Evolutionary conservation across 495 filamentous ascomycete species (phyloP), one percentile per base, ranked within the genome.

Genomic region (Penicillium mononematosum): DNA sequence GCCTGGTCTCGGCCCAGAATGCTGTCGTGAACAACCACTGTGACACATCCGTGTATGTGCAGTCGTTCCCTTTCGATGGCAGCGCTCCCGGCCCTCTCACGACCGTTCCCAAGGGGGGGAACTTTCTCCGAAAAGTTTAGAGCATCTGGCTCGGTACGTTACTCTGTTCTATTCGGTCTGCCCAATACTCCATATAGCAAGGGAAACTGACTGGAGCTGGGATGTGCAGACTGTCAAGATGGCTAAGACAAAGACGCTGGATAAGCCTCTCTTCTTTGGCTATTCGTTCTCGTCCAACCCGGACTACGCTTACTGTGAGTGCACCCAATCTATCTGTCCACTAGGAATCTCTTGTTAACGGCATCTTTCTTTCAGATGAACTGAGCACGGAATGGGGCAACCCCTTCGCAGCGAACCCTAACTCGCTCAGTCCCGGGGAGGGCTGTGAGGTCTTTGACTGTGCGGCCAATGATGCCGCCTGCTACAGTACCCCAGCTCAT

Each of bases 261-360:
- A 38, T 39, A 55, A 17, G 7, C 67, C 64, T 58, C 61, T 67
- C 52, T 70, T 70, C 58, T 70, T 69, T 59, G 64, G 64, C 49
- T 69, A 69, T 53, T 69, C 67, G 16, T 65, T 70, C 58, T 61
- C 58, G 4, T 63, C 61, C 12, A 65, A 60, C 50, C 67, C 67
- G 4, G 58, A 70, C 61, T 70, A 70, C 43, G 64, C 59, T 1
- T 70, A 67, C 58, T 70, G 64, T 70, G 39, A 65, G 67, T 67
- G 24, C 38, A 58, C 5, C 32, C 3, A 52, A 57, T 64, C 17
- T 54, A 56, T 49, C 41, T 55, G 5, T 45, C 24, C 51, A 43
- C 36, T 36, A 53, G 38, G 22, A 47, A 56, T 47, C 4, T 53
- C 47, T 50, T 41, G 39, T 47, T 62, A 47, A 65, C 54, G 12